phyloP scores from a whole-genome alignment of 176 grass and related monocot genomes.

The Pontederia crassipes region DNA sequence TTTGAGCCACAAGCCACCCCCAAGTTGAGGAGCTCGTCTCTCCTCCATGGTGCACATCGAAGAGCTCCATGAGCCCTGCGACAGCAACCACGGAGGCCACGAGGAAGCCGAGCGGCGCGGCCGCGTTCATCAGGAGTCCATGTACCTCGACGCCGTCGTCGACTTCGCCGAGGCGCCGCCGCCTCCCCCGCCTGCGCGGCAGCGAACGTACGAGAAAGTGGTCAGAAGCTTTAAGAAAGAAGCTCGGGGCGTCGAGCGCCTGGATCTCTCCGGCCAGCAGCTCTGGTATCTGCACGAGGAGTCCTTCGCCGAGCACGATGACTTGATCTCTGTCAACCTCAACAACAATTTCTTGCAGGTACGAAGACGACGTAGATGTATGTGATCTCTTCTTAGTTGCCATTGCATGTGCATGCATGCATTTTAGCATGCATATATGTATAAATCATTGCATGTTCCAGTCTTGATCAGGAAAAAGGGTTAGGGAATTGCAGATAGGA shows the following conservation, averaged over 20 bases:
- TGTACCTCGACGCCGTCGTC: conserved; percentile 24
- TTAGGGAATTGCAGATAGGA: too few relatives aligned
- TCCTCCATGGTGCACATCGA: too few relatives aligned
- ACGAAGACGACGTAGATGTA: conserved; percentile 1
- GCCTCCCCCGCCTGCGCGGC: conserved; percentile 33
- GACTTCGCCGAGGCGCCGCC: conserved; percentile 48
- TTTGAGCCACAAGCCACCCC: too few relatives aligned
- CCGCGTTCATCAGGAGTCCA: too few relatives aligned
- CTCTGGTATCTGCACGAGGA: background rate
- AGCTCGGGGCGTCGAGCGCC: conserved; percentile 36
- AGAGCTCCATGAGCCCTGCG: too few relatives aligned
- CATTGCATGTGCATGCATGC: too few relatives aligned
- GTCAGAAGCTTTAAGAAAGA: conserved; percentile 43
- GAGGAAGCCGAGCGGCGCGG: too few relatives aligned
- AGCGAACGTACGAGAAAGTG: conserved; percentile 47
- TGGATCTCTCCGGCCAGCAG: conserved; percentile 10
- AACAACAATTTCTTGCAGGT: conserved; percentile 79
- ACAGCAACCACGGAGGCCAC: too few relatives aligned
- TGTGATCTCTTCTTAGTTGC: background rate
- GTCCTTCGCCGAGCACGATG: conserved; percentile 28
- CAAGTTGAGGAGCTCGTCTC: too few relatives aligned
- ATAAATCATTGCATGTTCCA: too few relatives aligned
- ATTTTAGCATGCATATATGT: too few relatives aligned
- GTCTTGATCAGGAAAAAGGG: too few relatives aligned
- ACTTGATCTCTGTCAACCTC: conserved; percentile 60